Percentiles rank a stretch among this genome's conserved stretches.
phyloP scores from a whole-genome alignment of 345 rosid species.

The Aegle marmelos region DNA sequence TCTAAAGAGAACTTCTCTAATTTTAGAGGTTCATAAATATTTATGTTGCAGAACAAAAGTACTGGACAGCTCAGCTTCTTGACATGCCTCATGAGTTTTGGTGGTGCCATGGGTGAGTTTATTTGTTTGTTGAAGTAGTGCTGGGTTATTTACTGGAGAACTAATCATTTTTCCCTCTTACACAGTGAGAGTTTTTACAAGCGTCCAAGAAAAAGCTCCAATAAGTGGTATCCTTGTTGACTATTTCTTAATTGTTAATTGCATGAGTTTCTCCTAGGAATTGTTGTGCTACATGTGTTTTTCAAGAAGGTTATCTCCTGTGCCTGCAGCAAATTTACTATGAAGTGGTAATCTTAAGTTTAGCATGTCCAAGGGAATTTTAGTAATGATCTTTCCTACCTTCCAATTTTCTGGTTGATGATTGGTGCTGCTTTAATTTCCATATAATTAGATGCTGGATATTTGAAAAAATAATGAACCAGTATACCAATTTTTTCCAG shows the following conservation, averaged over 20 bases:
- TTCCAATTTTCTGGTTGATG: not conserved
- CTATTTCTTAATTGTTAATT: not conserved
- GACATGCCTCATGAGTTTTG: constrained; percentile 76
- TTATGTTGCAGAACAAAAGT: constrained; percentile 65
- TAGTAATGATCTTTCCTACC: not conserved
- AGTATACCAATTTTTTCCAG: too few relatives aligned
- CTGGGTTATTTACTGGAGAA: not conserved
- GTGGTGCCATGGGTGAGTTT: constrained; percentile 70
- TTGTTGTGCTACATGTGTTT: not conserved
- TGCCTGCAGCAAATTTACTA: not conserved
- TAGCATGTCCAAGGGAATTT: not conserved
- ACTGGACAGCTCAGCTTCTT: constrained; percentile 95
- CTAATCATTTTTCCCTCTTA: constrained; percentile 4
- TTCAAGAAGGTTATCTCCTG: not conserved
- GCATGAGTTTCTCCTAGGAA: not conserved
- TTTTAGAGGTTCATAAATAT: constrained; percentile 6
- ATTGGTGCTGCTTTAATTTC: not conserved
- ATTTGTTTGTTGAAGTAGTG: not conserved
- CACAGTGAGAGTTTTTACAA: constrained; percentile 89
- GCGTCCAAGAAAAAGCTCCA: constrained; percentile 92
- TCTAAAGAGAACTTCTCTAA: not conserved
- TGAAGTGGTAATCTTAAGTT: not conserved
- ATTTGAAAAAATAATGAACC: not conserved
- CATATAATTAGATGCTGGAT: not conserved
- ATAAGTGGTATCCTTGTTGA: constrained; percentile 67